Evolutionary conservation across 1,284 basidiomycete species (phyloP), one percentile per base, ranked within the genome.

Genomic region (Trichosporon faecale): DNA sequence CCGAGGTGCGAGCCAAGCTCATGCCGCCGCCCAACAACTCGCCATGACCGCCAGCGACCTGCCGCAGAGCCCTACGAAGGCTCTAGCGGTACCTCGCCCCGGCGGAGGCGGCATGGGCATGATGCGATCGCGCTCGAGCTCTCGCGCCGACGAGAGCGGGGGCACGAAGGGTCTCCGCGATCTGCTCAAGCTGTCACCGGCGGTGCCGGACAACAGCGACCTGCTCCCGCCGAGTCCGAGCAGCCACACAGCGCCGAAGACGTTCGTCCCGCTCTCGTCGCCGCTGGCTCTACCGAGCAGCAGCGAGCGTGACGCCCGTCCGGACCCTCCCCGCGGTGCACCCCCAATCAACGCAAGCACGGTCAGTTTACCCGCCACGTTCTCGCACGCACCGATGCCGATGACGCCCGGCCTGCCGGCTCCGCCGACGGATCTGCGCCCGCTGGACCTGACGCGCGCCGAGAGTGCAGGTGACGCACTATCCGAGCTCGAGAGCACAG

Each of bases 191-290:
- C 74, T 82, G 8, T 78, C 81, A 0, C 75, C 81, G 1, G 76
- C 79, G 8, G 78, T 37, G 71, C 82, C 37, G 76, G 79, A 65
- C 68, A 80, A 29, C 57, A 40, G 75, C 29, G 92, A 94, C 76
- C 83, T 93, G 21, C 83, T 92, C 21, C 91, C 91, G 0, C 91
- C 92, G 0, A 92, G 91, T 0, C 92, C 92, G 4, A 89, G 89
- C 12, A 85, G 87, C 9, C 72, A 77, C 7, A 74, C 73, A 5
- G 75, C 74, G 18, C 77, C 77, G 9, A 74, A 76, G 46, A 75
- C 74, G 12, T 81, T 80, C 9, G 83, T 87, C 35, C 79, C 86
- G 18, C 84, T 87, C 60, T 83, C 86, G 35, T 86, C 87, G 46
- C 79, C 84, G 64, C 85, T 85, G 5, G 64, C 40, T 1, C 61